These are phyloP conservation scores for Chaetomium sp. DNA, from an alignment of 2,329 filamentous ascomycete genomes.

Conservation along the genomic window DNA sequence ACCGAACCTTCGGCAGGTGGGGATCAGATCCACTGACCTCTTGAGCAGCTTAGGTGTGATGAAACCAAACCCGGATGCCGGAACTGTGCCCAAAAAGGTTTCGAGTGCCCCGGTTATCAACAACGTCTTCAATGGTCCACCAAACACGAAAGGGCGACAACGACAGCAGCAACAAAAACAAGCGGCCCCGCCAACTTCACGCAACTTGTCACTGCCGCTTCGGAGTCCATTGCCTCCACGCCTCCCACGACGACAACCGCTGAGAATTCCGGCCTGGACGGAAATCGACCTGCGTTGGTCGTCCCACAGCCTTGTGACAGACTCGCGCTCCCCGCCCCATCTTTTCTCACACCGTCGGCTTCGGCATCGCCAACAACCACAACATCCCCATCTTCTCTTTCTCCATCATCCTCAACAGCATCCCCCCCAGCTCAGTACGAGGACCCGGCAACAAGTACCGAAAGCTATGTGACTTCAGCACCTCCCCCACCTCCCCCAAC, in stretches of 20 bases:
- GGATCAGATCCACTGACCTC: slow-evolving; percentile 5
- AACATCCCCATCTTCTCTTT: slow-evolving; percentile 6
- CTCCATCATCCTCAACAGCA: slow-evolving; percentile 6
- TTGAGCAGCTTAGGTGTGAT: slow-evolving; percentile 25
- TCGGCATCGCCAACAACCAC: slow-evolving; percentile 5
- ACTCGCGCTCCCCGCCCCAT: not conserved
- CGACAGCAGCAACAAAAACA: slow-evolving; percentile 12
- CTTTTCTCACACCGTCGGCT: slow-evolving; percentile 3
- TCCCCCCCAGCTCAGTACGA: slow-evolving; percentile 11
- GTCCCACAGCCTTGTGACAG: not conserved
- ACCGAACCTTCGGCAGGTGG: not conserved
- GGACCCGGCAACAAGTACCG: not conserved
- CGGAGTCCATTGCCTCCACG: slow-evolving; percentile 21
- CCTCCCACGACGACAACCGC: not conserved
- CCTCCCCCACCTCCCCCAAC: not conserved
- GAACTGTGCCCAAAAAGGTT: slow-evolving; percentile 24
- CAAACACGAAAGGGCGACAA: slow-evolving; percentile 22
- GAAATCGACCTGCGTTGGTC: not conserved
- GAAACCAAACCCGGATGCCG: slow-evolving; percentile 24
- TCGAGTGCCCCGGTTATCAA: slow-evolving; percentile 26
- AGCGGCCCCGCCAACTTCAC: slow-evolving; percentile 23
- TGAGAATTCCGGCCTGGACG: not conserved
- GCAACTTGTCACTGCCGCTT: slow-evolving; percentile 25
- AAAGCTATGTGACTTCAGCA: slow-evolving; percentile 2
- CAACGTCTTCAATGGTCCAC: slow-evolving; percentile 27